Conservation (phyloP, 2,329 filamentous ascomycete species). For the Ceratocystis lukuohia region DNA sequence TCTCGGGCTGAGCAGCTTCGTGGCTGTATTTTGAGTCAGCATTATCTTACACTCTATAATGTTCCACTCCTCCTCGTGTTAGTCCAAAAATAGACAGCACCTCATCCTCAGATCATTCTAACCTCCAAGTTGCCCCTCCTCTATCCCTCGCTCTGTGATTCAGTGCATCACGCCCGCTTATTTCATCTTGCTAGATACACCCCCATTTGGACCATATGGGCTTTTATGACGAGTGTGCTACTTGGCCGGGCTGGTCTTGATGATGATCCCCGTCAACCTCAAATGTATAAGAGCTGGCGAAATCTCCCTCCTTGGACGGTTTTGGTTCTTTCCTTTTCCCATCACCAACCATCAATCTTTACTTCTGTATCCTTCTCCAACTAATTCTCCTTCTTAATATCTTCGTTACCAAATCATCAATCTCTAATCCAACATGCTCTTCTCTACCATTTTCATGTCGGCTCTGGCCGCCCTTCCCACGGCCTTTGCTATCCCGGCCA, state of each 20-base stretch:
- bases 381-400: neutral
- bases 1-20: neutral
- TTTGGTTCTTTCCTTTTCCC: neutral
- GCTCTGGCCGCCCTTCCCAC: conserved; percentile 21
- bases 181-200: neutral
- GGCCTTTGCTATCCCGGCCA: conserved; percentile 19
- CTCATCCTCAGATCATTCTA: neutral
- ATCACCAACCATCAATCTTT: neutral
- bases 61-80: neutral
- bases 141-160: neutral
- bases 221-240: neutral
- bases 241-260: neutral
- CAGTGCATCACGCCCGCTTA: neutral
- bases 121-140: neutral
- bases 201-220: neutral
- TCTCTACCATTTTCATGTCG: conserved; percentile 22
- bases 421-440: conserved; percentile 21
- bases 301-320: neutral
- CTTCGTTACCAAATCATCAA: neutral
- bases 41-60: neutral
- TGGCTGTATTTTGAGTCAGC: neutral
- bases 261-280: neutral
- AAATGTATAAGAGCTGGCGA: neutral
- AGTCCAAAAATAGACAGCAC: neutral
- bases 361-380: neutral